Evolutionary conservation across 768 basidiomycete genomes (phyloP).

Genomic region (Mycena rosella): DNA sequence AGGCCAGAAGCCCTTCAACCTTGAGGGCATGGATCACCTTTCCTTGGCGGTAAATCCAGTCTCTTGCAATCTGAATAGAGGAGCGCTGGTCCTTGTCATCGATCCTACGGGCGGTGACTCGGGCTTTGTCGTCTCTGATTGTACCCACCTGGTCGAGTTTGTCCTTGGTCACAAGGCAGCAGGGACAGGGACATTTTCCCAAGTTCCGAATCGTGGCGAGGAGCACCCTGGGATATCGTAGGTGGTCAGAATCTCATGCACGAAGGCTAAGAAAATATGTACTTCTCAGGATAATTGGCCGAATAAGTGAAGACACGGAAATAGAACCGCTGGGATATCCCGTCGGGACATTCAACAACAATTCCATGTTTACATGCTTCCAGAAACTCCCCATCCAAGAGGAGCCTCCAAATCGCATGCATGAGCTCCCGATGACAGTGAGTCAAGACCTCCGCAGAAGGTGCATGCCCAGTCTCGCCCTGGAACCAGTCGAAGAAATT

Average conservation of each 20-base stretch:
- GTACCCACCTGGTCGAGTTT: constrained; percentile 45
- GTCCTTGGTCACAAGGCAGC: constrained; percentile 48
- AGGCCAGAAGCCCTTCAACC: constrained; percentile 27
- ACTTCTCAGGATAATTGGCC: no score
- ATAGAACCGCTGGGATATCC: no score
- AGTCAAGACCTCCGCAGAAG: no score
- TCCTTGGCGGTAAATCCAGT: constrained; percentile 19
- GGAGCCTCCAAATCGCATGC: no score
- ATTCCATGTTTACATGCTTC: constrained; percentile 47
- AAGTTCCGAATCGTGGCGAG: constrained; percentile 49
- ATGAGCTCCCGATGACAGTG: no score
- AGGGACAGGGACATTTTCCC: constrained; percentile 52
- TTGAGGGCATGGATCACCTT: neutral
- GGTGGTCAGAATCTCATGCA: constrained; percentile 46
- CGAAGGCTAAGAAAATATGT: constrained; percentile 44
- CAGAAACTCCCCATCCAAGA: constrained; percentile 43
- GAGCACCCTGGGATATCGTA: constrained; percentile 55
- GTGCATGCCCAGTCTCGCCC: no score
- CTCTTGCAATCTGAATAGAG: neutral
- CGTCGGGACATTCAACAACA: constrained; percentile 46
- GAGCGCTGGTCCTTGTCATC: constrained; percentile 16
- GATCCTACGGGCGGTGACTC: neutral
- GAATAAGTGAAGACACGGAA: no score
- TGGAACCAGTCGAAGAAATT: no score
- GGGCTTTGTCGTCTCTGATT: constrained; percentile 33